These are phyloP conservation scores for Podaxis sp. DNA, from an alignment of 768 basidiomycete genomes.

Conservation along the genomic window DNA sequence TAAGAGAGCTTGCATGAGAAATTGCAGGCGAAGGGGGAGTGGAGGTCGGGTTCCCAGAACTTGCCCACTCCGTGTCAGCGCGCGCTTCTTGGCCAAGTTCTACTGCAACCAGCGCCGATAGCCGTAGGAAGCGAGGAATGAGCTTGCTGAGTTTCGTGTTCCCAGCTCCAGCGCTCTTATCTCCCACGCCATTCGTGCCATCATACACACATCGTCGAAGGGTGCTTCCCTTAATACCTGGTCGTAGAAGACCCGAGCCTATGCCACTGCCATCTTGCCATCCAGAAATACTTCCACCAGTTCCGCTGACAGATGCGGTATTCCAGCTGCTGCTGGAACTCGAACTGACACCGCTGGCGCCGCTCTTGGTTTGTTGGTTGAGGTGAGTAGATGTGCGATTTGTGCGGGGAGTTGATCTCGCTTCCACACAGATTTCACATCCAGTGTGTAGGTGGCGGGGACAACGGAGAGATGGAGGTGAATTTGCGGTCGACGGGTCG, in stretches of 20 bases:
- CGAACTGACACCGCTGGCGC: neutral
- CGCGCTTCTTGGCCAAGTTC: constrained; percentile 74
- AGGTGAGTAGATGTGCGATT: neutral
- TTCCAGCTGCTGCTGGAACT: constrained; percentile 8
- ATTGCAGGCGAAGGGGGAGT: neutral
- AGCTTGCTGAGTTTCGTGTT: constrained; percentile 68
- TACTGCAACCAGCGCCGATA: constrained; percentile 76
- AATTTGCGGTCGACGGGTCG: constrained; percentile 60
- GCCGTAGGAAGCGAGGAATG: constrained; percentile 68
- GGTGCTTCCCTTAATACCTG: constrained; percentile 55
- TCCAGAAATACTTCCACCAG: constrained; percentile 58
- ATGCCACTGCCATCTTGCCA: constrained; percentile 78
- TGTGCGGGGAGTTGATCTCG: constrained; percentile 37
- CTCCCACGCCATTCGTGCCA: constrained; percentile 19
- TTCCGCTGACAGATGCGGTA: neutral
- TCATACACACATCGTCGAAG: constrained; percentile 48
- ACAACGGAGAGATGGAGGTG: constrained; percentile 64
- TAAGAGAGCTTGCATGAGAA: neutral
- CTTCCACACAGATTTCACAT: constrained; percentile 78
- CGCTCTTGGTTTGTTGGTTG: neutral
- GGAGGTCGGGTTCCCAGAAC: neutral
- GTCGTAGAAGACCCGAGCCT: constrained; percentile 64
- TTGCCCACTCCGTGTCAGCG: constrained; percentile 27
- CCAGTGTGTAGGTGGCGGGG: constrained; percentile 71
- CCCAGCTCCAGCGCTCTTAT: constrained; percentile 41